phyloP scores from a whole-genome alignment of 2,329 filamentous ascomycete species.

The Hymenoscyphus linearis region DNA sequence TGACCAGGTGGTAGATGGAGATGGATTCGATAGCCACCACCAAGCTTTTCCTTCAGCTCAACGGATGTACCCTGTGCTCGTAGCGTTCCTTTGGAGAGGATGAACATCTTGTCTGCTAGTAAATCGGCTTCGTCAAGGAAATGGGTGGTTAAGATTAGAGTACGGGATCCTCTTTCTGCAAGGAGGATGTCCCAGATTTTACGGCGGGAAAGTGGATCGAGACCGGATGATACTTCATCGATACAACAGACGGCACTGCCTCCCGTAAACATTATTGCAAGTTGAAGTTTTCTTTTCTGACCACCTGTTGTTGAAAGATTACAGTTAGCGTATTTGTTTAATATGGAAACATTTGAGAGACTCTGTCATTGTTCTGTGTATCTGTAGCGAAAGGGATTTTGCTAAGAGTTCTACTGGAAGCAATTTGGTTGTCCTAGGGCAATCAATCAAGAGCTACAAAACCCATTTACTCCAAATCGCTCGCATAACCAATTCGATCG shows the following conservation, averaged over 20 bases:
- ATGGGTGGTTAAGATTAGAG: constrained; percentile 85
- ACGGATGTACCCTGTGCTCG: constrained; percentile 81
- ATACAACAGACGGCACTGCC: constrained; percentile 84
- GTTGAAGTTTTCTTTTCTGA: constrained; percentile 85
- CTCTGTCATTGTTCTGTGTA: no score
- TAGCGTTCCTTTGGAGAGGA: constrained; percentile 77
- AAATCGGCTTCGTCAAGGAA: constrained; percentile 92
- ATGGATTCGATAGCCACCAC: constrained; percentile 79
- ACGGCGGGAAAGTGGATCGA: constrained; percentile 78
- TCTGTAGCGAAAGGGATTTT: no score
- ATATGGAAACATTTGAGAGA: not conserved
- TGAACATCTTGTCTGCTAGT: constrained; percentile 81
- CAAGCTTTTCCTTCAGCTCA: constrained; percentile 74
- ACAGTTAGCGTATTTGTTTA: not conserved
- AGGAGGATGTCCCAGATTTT: constrained; percentile 95
- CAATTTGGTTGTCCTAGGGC: no score
- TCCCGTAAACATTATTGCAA: constrained; percentile 93
- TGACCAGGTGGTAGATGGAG: constrained; percentile 55
- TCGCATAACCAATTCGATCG: no score
- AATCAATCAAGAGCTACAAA: no score
- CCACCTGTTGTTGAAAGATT: constrained; percentile 44
- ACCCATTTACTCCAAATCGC: no score
- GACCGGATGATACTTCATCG: constrained; percentile 83
- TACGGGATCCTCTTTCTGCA: constrained; percentile 73
- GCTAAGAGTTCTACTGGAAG: no score